These are phyloP conservation scores for Parachaetomium inaequale DNA, from an alignment of 495 filamentous ascomycete genomes.

Conservation along the genomic window DNA sequence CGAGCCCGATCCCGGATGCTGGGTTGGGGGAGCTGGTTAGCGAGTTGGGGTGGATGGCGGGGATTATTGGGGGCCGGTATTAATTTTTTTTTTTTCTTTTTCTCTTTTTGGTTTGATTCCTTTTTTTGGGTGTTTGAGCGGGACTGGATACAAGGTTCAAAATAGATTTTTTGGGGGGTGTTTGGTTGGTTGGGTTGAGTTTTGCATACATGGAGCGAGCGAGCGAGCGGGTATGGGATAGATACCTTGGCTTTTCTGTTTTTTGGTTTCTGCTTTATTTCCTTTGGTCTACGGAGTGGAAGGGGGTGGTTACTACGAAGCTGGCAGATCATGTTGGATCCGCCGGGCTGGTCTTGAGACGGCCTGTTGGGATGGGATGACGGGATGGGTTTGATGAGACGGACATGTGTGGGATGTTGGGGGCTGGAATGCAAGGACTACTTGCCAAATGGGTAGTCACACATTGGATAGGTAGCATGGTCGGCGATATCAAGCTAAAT, in stretches of 20 bases:
- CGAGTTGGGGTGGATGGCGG: constrained; percentile 48
- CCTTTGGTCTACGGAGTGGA: background rate
- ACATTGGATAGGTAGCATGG: background rate
- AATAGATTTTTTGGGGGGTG: constrained; percentile 6
- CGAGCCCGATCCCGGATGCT: constrained; percentile 35
- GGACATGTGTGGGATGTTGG: background rate
- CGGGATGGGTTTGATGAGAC: background rate
- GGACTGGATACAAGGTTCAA: background rate
- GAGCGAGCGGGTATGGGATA: background rate
- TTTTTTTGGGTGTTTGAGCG: background rate
- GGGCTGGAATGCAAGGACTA: background rate
- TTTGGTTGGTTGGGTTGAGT: background rate
- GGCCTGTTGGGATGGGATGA: background rate
- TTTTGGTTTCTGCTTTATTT: background rate
- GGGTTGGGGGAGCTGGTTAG: constrained; percentile 43
- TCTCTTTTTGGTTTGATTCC: background rate
- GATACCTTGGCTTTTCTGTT: background rate
- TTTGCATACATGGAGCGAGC: background rate
- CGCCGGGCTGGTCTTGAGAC: too few species aligned
- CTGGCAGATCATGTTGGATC: background rate
- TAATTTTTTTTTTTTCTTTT: constrained; percentile 7
- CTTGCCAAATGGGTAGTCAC: background rate
- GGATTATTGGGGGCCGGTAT: background rate
- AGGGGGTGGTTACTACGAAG: background rate
- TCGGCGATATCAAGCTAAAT: too few species aligned